Evolutionary conservation across 345 rosid species (phyloP), one percentile per base, ranked within the genome.

Genomic region (Noccaea caerulescens): DNA sequence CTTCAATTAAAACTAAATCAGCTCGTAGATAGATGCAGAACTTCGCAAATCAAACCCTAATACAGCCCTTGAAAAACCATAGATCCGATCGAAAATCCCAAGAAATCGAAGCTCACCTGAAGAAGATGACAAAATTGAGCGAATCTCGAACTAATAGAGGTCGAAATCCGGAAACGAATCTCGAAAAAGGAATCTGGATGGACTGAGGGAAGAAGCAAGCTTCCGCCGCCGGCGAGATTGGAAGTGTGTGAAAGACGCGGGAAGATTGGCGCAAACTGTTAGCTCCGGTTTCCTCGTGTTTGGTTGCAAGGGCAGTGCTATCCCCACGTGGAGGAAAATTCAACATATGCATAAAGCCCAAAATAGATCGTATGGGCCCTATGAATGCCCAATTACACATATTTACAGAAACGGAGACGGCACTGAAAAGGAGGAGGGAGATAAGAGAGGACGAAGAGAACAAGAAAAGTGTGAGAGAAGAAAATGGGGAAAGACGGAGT

Each of bases 401-500:
- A 27, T 27, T 32, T 1, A 1, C 43, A 63, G 60, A 66, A 61
- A 37, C 36, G 25, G 77, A 58, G 49, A 55, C 50, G 64, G 70
- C 63, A 64, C 3, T 12, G 55, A 23, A 50, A 42, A 27, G 27
- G 63, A 65, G 76, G 30, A 27, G 30, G 30, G 30, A 42, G 53
- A 46, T 67, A 68, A 10, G n/a, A 7, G 34, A 53, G n/a, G 58
- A 54, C 2, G 50, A 53, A 13, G 34, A 63, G 36, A 10, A 56
- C 10, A 64, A 65, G 45, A 49, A 65, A 65, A 59, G 72, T 41
- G 70, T 42, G 57, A 33, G 59, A 16, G 43, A 18, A 76, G 13
- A 51, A 58, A 18, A 86, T 84, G 94, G 84, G 79, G 80, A 78
- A 79, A 63, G 80, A 85, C 13, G 84, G 83, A 45, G 79, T 55